Evolutionary conservation across 164 flowering plant species (phyloP), one percentile per base, ranked within the genome.

Genomic region (Taxillus chinensis): DNA sequence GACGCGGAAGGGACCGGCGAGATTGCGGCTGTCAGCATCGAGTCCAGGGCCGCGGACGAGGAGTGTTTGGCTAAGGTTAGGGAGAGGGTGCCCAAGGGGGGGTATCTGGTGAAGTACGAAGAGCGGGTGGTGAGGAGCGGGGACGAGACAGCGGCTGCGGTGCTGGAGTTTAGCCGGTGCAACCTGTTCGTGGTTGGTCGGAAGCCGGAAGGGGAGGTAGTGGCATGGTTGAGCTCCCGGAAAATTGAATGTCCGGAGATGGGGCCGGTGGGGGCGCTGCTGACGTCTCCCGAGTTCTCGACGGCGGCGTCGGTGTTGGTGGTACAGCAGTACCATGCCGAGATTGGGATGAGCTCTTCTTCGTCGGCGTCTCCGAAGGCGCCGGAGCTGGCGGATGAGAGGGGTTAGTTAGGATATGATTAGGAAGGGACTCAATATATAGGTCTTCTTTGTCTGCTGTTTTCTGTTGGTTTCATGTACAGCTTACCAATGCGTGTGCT

Each of bases 271-370:
- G 97, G 90, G 1, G 75, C 65, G 45, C 61, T 87, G 59, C 66
- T 90, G 66, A 66, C 73, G 6, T 76, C 83, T 2, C 57, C 81
- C 0, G 80, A 74, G 27, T 69, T 81, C 59, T 64, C 83, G 6
- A 73, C 78, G 2, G 54, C 72, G 4, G 90, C 96, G 5, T 89
- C 93, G 5, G 86, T 87, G 17, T 64, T 89, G 71, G 81, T 89
- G 38, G 69, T 89, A 45, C 87, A 85, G 60, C 88, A 81, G 65
- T 81, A 76, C 45, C 41, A 59, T 8, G 11, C 68, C 14, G 17
- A 42, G 14, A 39, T 50, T 10, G 54, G 63, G 6, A 38, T 53
- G 39, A 52, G 66, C 53, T 62, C 64, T 1, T 13, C 69, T 64
- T 58, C 27, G 38, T 61, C 60, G 1, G 61, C 27, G 38, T 61